Evolutionary conservation across 768 basidiomycete genomes (phyloP).

Genomic region (Lentinula boryana): DNA sequence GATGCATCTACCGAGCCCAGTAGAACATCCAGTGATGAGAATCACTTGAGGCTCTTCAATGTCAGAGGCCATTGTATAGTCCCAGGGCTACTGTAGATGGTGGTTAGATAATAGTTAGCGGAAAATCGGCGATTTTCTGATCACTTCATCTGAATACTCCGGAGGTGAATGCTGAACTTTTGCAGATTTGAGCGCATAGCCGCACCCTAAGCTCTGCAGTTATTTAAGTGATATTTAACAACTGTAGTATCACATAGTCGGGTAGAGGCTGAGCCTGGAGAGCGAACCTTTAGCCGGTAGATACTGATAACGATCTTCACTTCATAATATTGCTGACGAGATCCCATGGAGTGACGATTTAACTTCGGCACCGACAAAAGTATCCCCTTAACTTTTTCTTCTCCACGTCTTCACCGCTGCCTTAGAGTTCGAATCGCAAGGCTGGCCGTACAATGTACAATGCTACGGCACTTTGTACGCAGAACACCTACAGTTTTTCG

Average conservation of each 20-base stretch:
- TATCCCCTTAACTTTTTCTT: not conserved
- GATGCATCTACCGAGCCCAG: slow-evolving; percentile 19
- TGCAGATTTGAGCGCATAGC: no score
- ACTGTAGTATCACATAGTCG: no score
- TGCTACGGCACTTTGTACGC: not conserved
- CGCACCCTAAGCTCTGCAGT: no score
- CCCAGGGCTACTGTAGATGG: no score
- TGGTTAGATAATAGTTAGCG: no score
- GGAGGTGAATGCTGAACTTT: no score
- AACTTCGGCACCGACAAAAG: not conserved
- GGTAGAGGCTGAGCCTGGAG: no score
- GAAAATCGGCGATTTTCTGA: no score
- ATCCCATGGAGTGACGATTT: not conserved
- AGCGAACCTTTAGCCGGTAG: no score
- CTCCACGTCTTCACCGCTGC: not conserved
- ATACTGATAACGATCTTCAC: no score
- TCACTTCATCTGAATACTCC: no score
- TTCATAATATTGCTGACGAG: not conserved
- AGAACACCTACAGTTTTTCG: not conserved
- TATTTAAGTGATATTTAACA: no score
- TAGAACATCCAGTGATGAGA: slow-evolving; percentile 22
- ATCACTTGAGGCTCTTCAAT: not conserved
- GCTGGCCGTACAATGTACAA: slow-evolving; percentile 11
- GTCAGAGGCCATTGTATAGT: not conserved
- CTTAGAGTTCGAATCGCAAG: not conserved